A percentile compares a stretch with the other conserved stretches of the same genome.
Evolutionary conservation across 305 asterid genomes (phyloP).

Genomic region (Fraxinus albicans): DNA sequence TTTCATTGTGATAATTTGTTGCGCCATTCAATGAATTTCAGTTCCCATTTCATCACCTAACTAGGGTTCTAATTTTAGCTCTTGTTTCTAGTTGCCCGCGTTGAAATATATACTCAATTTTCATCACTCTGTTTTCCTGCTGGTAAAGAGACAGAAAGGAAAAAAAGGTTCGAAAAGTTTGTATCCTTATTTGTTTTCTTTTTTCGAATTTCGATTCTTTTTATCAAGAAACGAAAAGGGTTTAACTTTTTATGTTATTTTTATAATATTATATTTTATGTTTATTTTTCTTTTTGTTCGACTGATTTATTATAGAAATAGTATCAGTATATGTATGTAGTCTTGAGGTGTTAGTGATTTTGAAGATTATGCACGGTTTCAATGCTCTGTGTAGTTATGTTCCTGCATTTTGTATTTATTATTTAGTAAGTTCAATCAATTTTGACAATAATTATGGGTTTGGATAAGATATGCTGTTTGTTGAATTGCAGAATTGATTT

Average conservation of each 20-base stretch:
- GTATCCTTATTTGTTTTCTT: conserved; percentile 6
- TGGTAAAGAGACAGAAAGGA: background rate
- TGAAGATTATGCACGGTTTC: background rate
- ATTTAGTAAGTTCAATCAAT: background rate
- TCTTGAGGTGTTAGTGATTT: conserved; percentile 20
- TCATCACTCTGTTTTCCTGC: background rate
- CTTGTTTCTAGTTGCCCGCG: background rate
- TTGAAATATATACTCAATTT: conserved; percentile 17
- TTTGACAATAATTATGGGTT: background rate
- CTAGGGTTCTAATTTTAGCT: background rate
- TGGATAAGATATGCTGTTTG: background rate
- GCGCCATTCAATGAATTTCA: conserved; percentile 17
- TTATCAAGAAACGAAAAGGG: background rate
- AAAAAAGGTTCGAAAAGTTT: conserved; percentile 2
- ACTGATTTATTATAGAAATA: background rate
- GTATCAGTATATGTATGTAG: background rate
- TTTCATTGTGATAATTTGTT: background rate
- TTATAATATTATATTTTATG: background rate
- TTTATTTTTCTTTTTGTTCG: background rate
- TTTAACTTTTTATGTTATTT: background rate
- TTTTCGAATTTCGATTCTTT: background rate
- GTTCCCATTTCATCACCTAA: background rate
- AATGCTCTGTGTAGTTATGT: conserved; percentile 1
- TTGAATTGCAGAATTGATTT: conserved; percentile 14
- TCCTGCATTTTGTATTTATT: background rate